Conservation (phyloP, 1,284 basidiomycete genomes). For the Ceratobasidium sp. region DNA sequence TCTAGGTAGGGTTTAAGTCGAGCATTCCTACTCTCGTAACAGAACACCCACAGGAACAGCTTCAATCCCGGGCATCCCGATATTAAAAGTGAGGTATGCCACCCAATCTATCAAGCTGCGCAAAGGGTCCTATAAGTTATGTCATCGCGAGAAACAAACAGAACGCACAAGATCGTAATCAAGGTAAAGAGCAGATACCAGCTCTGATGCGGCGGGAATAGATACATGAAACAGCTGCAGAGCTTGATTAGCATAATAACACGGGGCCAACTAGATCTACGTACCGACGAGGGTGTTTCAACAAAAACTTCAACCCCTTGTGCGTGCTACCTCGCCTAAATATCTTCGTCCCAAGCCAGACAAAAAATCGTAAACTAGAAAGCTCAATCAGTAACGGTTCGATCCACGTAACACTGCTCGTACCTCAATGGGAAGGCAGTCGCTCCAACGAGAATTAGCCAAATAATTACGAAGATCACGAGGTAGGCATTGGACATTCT, state of each 20-base stretch:
- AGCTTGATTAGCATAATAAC: neutral
- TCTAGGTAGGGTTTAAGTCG: neutral
- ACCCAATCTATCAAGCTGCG: constrained; percentile 33
- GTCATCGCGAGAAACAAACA: neutral
- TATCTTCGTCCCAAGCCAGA: constrained; percentile 39
- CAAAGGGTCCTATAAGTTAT: neutral
- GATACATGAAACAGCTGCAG: constrained; percentile 36
- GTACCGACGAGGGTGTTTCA: constrained; percentile 39
- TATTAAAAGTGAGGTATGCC: constrained; percentile 42
- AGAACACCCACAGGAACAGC: constrained; percentile 9
- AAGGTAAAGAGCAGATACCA: constrained; percentile 37
- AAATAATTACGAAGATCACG: constrained; percentile 36
- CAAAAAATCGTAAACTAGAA: constrained; percentile 19
- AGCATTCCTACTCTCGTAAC: neutral
- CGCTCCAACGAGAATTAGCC: constrained; percentile 37
- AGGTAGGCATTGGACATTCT: constrained; percentile 37
- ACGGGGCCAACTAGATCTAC: neutral
- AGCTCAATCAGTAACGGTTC: neutral
- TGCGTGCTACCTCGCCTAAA: neutral
- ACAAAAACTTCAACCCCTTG: constrained; percentile 25
- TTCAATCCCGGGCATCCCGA: constrained; percentile 25
- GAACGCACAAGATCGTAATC: constrained; percentile 28
- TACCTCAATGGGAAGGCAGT: constrained; percentile 39
- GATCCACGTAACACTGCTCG: neutral
- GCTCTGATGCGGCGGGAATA: constrained; percentile 40